phyloP scores from a whole-genome alignment of 805 yeast genomes.

The Isabelozyma rhagii region DNA sequence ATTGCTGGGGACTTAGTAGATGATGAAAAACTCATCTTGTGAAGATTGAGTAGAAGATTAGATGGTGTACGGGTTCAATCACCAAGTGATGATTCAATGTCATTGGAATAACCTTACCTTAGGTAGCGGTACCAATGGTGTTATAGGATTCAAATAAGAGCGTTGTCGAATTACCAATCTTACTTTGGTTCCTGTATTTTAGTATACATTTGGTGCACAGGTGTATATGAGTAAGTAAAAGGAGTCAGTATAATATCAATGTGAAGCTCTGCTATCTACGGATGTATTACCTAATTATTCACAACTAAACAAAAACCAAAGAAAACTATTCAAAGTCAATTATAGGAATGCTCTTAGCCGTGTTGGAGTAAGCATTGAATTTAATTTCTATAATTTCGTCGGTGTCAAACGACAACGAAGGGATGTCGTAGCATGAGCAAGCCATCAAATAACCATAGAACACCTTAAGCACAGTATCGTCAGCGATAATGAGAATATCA shows the following conservation, averaged over 20 bases:
- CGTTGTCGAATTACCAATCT: no score
- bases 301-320: neutral
- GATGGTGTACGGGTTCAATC: neutral
- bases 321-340: constrained; percentile 10
- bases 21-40: no score
- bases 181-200: no score
- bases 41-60: neutral
- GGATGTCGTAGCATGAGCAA: constrained; percentile 81
- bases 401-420: constrained; percentile 71
- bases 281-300: neutral
- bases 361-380: constrained; percentile 80
- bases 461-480: constrained; percentile 84
- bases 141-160: no score
- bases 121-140: no score
- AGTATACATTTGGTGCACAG: no score
- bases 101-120: no score
- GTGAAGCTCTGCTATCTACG: neutral
- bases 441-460: constrained; percentile 95
- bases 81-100: neutral
- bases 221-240: no score
- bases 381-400: constrained; percentile 83
- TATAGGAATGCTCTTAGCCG: constrained; percentile 46
- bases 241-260: no score
- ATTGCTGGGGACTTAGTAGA: neutral
- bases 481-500: constrained; percentile 87